Percentiles rank a stretch among this genome's conserved stretches.
Evolutionary conservation across 768 basidiomycete genomes (phyloP).

Genomic region (Hypsizygus marmoreus): DNA sequence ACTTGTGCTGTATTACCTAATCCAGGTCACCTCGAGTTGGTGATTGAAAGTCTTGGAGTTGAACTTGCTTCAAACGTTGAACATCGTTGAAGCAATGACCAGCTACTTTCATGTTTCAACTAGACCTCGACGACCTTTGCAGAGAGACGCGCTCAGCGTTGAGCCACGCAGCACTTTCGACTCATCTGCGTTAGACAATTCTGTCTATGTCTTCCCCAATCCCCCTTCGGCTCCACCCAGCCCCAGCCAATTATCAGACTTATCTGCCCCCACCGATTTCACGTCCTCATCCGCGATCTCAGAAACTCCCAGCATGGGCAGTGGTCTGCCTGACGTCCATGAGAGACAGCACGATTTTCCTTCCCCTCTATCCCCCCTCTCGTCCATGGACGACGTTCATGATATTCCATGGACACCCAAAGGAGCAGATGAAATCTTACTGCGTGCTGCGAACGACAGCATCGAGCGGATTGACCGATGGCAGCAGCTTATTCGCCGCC

Average conservation of each 20-base stretch:
- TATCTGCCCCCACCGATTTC: slow-evolving; percentile 8
- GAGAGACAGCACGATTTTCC: too few species aligned
- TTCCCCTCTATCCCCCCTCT: background rate
- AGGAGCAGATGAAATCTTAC: background rate
- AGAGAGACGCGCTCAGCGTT: slow-evolving; percentile 71
- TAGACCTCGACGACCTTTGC: slow-evolving; percentile 67
- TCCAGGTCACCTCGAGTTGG: too few species aligned
- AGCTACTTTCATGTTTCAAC: slow-evolving; percentile 1
- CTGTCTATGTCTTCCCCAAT: slow-evolving; percentile 22
- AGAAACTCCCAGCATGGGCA: too few species aligned
- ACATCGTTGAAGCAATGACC: background rate
- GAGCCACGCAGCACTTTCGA: background rate
- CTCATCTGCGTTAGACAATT: background rate
- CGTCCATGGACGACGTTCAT: background rate
- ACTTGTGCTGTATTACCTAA: too few species aligned
- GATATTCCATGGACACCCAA: background rate
- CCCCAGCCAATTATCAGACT: slow-evolving; percentile 18
- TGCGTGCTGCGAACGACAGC: background rate
- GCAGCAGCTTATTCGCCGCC: background rate
- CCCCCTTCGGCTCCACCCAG: slow-evolving; percentile 20
- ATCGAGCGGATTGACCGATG: background rate
- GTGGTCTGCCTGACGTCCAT: too few species aligned
- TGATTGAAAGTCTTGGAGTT: too few species aligned
- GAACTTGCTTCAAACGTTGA: too few species aligned
- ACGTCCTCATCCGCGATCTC: slow-evolving; percentile 9